These are phyloP conservation scores for Selenicereus undatus DNA, from an alignment of 148 eudicot genomes.

Conservation along the genomic window DNA sequence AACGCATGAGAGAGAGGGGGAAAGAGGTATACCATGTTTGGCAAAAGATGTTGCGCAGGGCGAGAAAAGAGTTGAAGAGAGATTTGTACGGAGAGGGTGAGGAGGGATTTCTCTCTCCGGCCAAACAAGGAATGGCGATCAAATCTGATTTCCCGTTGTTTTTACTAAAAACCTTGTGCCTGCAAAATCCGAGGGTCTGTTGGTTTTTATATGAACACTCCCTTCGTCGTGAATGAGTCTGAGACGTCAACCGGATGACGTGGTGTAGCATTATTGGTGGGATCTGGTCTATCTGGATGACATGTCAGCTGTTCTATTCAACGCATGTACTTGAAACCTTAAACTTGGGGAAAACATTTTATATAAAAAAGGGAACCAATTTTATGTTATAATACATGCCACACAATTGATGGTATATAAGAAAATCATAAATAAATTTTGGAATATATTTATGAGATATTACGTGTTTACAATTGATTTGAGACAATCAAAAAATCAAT, in stretches of 20 bases:
- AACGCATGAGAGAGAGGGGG: not conserved
- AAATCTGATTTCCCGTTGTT: not conserved
- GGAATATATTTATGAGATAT: too few species aligned
- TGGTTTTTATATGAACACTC: not conserved
- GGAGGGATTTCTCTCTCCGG: slow-evolving; percentile 13
- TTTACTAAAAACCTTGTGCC: too few species aligned
- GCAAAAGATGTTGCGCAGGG: too few species aligned
- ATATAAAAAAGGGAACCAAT: too few species aligned
- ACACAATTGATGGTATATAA: too few species aligned
- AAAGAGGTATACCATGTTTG: slow-evolving; percentile 22
- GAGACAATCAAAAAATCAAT: too few species aligned
- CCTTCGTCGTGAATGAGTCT: not conserved
- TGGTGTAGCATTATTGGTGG: slow-evolving; percentile 8
- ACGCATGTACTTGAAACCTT: too few species aligned
- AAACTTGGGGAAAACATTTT: too few species aligned
- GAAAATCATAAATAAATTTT: too few species aligned
- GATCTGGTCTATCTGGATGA: slow-evolving; percentile 13
- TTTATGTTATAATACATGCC: too few species aligned
- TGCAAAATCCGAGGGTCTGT: not conserved
- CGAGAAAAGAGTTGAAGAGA: not conserved
- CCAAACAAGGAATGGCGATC: not conserved
- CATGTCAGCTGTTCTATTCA: not conserved
- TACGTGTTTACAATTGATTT: too few species aligned
- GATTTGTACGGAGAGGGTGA: slow-evolving; percentile 12
- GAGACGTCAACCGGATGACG: slow-evolving; percentile 27